Evolutionary conservation across 495 filamentous ascomycete genomes (phyloP).

Genomic region (Penicillium salamii): DNA sequence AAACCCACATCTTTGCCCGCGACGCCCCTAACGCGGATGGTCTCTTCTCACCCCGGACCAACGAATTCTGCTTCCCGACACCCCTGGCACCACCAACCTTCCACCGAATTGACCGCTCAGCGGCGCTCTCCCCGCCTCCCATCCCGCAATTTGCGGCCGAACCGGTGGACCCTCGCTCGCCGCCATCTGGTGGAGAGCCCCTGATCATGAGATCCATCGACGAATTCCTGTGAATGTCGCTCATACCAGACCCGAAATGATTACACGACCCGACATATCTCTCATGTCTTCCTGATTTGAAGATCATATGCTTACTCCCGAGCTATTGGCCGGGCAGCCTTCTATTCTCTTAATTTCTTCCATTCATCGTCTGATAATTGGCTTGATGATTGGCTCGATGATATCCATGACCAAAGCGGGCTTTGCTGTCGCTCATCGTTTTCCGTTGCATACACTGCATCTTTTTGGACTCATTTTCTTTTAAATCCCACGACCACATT

Average conservation of each 20-base stretch:
- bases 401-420: constrained; percentile 47
- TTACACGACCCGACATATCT: constrained; percentile 31
- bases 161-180: constrained; percentile 48
- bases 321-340: constrained; percentile 4
- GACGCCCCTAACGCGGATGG: constrained; percentile 34
- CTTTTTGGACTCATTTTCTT: constrained; percentile 22
- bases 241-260: constrained; percentile 27
- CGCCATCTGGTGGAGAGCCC: constrained; percentile 42
- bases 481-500: neutral
- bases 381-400: constrained; percentile 28
- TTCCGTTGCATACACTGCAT: constrained; percentile 5
- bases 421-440: constrained; percentile 43
- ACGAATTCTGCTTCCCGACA: constrained; percentile 43
- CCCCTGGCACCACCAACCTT: constrained; percentile 25
- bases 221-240: constrained; percentile 44
- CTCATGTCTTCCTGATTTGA: constrained; percentile 17
- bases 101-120: constrained; percentile 33
- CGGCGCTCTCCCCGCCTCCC: constrained; percentile 12
- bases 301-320: constrained; percentile 14
- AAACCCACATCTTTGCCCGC: constrained; percentile 37
- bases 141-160: constrained; percentile 25
- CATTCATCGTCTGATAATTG: constrained; percentile 19
- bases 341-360: constrained; percentile 17
- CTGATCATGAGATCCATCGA: constrained; percentile 54
- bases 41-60: constrained; percentile 50